Conservation (phyloP, 1,139 yeast species). For the Yamadazyma oceani region DNA sequence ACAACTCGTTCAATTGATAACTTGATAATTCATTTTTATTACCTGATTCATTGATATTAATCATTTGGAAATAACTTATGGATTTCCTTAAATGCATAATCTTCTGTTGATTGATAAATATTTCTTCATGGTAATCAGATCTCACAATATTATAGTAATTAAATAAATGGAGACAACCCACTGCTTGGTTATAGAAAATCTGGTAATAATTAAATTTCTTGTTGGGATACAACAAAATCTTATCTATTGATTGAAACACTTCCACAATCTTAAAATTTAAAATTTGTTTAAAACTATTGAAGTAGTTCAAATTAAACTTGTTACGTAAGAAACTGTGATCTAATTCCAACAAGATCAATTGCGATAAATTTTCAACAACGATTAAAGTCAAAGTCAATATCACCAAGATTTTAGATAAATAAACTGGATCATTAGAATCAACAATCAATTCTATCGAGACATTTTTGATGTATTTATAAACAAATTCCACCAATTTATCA, state of each 20-base stretch:
- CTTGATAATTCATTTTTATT: constrained; percentile 21
- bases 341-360: constrained; percentile 27
- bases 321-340: constrained; percentile 18
- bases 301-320: constrained; percentile 7
- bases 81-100: constrained; percentile 33
- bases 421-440: constrained; percentile 33
- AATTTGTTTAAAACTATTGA: constrained; percentile 18
- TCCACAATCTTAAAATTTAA: constrained; percentile 25
- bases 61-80: constrained; percentile 38
- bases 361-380: constrained; percentile 33
- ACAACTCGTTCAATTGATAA: constrained; percentile 35
- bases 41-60: constrained; percentile 21
- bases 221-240: constrained; percentile 13
- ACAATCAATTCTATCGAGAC: constrained; percentile 18
- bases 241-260: constrained; percentile 29
- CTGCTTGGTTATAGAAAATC: constrained; percentile 36
- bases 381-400: constrained; percentile 31
- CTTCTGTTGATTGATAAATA: constrained; percentile 33
- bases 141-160: constrained; percentile 30
- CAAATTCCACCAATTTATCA: constrained; percentile 26
- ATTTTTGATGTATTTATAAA: constrained; percentile 22
- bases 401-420: constrained; percentile 29
- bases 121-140: constrained; percentile 22
- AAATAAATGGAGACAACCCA: constrained; percentile 34
- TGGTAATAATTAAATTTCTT: constrained; percentile 24